phyloP scores from a whole-genome alignment of 306 rosid genomes.

The Prunus fruticosa region DNA sequence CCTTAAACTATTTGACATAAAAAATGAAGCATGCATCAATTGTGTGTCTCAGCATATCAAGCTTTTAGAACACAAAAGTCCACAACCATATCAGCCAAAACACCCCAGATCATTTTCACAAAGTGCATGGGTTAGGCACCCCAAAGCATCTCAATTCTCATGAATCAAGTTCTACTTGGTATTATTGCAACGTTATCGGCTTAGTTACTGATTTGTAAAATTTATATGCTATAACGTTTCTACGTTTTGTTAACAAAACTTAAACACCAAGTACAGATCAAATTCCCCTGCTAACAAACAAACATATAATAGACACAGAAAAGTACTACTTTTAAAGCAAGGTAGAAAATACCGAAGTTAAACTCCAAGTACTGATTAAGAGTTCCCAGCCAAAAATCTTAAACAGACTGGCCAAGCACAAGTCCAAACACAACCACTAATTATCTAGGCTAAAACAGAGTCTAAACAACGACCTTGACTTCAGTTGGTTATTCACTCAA shows the following conservation, averaged over 20 bases:
- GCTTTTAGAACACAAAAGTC: background rate
- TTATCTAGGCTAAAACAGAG: background rate
- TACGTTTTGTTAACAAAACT: too few species aligned
- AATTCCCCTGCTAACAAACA: background rate
- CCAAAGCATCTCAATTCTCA: background rate
- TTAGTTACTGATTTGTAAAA: background rate
- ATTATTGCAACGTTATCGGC: too few species aligned
- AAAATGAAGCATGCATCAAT: background rate
- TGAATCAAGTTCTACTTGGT: too few species aligned
- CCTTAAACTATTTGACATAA: background rate
- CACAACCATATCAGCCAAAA: background rate
- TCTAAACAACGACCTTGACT: background rate
- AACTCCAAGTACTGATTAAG: background rate
- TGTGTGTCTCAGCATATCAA: background rate
- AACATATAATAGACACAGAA: background rate
- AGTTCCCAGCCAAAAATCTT: background rate
- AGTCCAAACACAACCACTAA: background rate
- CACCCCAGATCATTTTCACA: background rate
- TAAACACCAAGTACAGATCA: background rate
- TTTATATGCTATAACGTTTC: too few species aligned
- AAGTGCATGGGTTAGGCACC: background rate
- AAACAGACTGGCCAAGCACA: background rate
- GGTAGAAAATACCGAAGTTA: background rate
- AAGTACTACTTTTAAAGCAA: background rate
- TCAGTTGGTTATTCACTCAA: background rate